Evolutionary conservation across 1,284 basidiomycete genomes (phyloP).

Genomic region (Chalciporus sp.): DNA sequence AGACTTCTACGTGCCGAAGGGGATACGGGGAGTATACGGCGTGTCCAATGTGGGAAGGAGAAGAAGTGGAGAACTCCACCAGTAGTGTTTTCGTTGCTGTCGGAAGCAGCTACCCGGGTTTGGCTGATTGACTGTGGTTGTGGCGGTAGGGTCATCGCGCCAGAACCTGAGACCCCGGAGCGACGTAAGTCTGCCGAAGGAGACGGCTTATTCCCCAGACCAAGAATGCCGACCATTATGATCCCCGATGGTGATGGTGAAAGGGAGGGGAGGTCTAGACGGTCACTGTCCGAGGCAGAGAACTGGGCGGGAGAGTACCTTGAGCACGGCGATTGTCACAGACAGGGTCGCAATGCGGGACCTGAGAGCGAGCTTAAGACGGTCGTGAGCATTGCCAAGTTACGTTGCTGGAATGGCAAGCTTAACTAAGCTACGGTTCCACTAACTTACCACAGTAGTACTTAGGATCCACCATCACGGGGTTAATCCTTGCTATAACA

Average conservation of each 20-base stretch:
- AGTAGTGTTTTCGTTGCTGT: background rate
- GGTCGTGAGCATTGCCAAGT: slow-evolving; percentile 11
- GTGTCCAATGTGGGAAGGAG: slow-evolving; percentile 66
- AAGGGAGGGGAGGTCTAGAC: background rate
- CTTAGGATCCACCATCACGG: too few species aligned
- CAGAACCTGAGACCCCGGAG: slow-evolving; percentile 13
- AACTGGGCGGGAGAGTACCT: background rate
- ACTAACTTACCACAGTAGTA: too few species aligned
- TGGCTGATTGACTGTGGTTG: slow-evolving; percentile 5
- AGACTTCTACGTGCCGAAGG: slow-evolving; percentile 28
- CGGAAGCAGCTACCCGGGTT: background rate
- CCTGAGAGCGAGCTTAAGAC: background rate
- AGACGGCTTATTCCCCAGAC: slow-evolving; percentile 25
- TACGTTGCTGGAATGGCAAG: slow-evolving; percentile 5
- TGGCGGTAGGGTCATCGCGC: slow-evolving; percentile 10
- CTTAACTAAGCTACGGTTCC: slow-evolving; percentile 19
- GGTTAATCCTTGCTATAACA: too few species aligned
- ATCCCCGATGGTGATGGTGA: background rate
- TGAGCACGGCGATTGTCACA: slow-evolving; percentile 2
- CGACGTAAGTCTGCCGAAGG: slow-evolving; percentile 21
- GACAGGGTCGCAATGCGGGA: background rate
- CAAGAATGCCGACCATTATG: slow-evolving; percentile 44
- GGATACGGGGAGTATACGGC: slow-evolving; percentile 42
- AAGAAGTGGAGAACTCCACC: slow-evolving; percentile 52
- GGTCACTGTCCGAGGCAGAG: background rate